These are phyloP conservation scores for Podospora conica DNA, from an alignment of 495 filamentous ascomycete species.

Conservation along the genomic window DNA sequence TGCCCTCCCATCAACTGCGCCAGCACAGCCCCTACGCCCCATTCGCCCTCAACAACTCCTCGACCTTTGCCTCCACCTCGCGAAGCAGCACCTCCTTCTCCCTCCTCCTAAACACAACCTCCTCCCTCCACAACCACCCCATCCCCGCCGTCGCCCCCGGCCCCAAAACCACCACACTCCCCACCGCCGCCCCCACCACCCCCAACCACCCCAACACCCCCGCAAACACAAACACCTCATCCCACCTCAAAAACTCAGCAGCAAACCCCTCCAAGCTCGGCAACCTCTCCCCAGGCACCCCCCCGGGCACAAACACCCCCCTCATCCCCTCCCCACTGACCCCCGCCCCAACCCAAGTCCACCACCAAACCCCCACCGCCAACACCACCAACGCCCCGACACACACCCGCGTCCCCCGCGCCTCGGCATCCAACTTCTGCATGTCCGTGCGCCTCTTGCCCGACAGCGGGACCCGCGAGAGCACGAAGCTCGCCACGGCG, in stretches of 20 bases:
- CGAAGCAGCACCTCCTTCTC: background rate
- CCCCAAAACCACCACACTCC: background rate
- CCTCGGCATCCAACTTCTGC: background rate
- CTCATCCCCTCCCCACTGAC: background rate
- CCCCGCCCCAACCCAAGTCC: background rate
- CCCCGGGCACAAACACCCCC: background rate
- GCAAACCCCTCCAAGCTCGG: background rate
- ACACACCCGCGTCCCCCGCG: background rate
- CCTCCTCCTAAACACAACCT: background rate
- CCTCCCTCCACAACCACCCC: conserved; percentile 11
- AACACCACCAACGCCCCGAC: background rate
- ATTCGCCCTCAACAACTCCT: conserved; percentile 7
- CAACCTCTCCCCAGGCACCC: background rate
- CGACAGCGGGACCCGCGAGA: background rate
- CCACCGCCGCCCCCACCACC: background rate
- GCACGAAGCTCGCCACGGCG: background rate
- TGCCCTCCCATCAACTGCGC: background rate
- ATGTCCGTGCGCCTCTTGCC: background rate
- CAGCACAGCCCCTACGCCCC: background rate
- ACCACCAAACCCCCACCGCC: background rate
- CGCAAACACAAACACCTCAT: conserved; percentile 7
- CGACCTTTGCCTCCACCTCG: conserved; percentile 6
- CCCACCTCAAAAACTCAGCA: conserved; percentile 7
- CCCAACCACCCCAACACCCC: conserved; percentile 2
- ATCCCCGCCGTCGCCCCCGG: conserved; percentile 4